Evolutionary conservation across 164 flowering plant genomes (phyloP).

Genomic region (Cinnamomum chago): DNA sequence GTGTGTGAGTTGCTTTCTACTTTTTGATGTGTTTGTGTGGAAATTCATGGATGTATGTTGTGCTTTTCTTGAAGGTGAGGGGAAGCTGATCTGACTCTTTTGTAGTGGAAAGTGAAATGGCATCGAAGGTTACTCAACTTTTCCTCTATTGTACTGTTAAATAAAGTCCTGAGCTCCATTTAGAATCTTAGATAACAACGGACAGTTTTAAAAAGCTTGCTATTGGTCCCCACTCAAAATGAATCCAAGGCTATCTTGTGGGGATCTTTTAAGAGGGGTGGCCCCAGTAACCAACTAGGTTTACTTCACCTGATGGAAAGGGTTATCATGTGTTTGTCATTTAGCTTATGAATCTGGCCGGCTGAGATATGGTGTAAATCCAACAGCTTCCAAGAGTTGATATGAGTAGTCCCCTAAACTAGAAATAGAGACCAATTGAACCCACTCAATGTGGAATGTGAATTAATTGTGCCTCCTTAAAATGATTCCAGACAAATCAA

Average conservation of each 20-base stretch:
- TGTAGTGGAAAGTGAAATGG: constrained; percentile 85
- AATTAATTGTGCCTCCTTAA: too few species aligned
- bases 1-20: constrained; percentile 13
- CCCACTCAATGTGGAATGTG: too few species aligned
- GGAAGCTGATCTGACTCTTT: constrained; percentile 45
- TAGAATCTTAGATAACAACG: neutral
- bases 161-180: neutral
- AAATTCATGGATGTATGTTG: constrained; percentile 28
- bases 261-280: too few species aligned
- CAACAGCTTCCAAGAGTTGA: too few species aligned
- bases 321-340: too few species aligned
- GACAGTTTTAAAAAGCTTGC: neutral
- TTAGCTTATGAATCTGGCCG: too few species aligned
- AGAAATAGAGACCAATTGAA: too few species aligned
- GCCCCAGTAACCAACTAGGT: too few species aligned
- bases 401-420: too few species aligned
- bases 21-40: constrained; percentile 16
- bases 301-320: too few species aligned
- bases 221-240: neutral
- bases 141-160: neutral
- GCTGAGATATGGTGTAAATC: too few species aligned
- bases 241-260: neutral
- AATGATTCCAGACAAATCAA: too few species aligned
- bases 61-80: constrained; percentile 86
- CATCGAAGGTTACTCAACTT: constrained; percentile 35